Evolutionary conservation across 2,329 filamentous ascomycete species (phyloP).

Genomic region (Nigrospora oryzae): DNA sequence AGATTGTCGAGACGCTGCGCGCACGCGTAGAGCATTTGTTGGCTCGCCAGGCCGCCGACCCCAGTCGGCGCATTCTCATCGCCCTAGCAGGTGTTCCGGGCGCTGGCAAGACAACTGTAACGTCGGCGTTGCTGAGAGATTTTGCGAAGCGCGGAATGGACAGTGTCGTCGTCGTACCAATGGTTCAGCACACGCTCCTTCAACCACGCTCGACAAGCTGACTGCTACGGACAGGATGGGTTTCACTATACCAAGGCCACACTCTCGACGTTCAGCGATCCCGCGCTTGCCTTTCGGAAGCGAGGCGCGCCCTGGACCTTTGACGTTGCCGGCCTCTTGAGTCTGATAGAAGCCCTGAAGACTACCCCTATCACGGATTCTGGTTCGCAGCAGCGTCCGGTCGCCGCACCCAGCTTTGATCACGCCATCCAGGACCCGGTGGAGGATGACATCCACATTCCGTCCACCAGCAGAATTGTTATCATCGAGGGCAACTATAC

Average conservation of each 20-base stretch:
- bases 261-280: slow-evolving; percentile 11
- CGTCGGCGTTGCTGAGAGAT: slow-evolving; percentile 48
- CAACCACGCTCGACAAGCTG: not conserved
- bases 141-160: not conserved
- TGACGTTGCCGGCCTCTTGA: slow-evolving; percentile 14
- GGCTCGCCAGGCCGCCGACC: not conserved
- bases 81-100: slow-evolving; percentile 3
- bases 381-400: slow-evolving; percentile 6
- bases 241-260: slow-evolving; percentile 18
- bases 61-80: not conserved
- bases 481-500: slow-evolving; percentile 44
- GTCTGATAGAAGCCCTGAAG: slow-evolving; percentile 11
- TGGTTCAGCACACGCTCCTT: not conserved
- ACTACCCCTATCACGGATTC: slow-evolving; percentile 12
- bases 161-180: not conserved
- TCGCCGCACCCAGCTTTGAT: slow-evolving; percentile 35
- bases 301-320: slow-evolving; percentile 24
- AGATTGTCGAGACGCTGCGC: not conserved
- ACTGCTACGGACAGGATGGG: slow-evolving; percentile 14
- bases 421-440: slow-evolving; percentile 40
- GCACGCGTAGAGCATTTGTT: not conserved
- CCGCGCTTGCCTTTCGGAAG: slow-evolving; percentile 13
- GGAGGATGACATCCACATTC: slow-evolving; percentile 10
- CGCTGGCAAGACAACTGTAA: slow-evolving; percentile 49
- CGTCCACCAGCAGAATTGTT: slow-evolving; percentile 34